These are phyloP conservation scores for Astrothelium subdiscretum DNA, from an alignment of 495 filamentous ascomycete species.

Conservation along the genomic window DNA sequence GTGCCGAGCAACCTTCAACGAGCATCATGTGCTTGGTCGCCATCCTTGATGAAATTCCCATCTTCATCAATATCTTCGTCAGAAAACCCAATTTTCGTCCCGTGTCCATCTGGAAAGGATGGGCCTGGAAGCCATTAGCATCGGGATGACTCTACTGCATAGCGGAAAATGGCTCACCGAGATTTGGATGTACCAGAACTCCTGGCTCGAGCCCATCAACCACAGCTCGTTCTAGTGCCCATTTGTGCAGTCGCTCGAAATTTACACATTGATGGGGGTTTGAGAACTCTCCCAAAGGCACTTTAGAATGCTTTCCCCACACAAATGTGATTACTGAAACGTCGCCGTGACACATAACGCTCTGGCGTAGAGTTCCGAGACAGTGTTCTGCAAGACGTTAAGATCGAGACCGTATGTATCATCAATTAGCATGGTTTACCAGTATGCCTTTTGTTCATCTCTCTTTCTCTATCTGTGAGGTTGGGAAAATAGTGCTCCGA, in stretches of 20 bases:
- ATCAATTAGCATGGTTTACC: background rate
- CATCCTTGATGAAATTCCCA: slow-evolving; percentile 2
- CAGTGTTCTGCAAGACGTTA: background rate
- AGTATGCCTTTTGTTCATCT: slow-evolving; percentile 3
- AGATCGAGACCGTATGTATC: background rate
- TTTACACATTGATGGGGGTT: slow-evolving; percentile 1
- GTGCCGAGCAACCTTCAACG: background rate
- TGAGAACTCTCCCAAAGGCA: slow-evolving; percentile 2
- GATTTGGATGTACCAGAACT: slow-evolving; percentile 1
- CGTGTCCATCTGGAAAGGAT: slow-evolving; percentile 2
- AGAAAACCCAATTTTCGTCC: background rate
- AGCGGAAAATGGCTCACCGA: background rate
- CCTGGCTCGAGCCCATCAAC: background rate
- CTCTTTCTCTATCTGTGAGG: slow-evolving; percentile 3
- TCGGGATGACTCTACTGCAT: background rate
- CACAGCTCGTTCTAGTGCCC: background rate
- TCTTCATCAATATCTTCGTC: slow-evolving; percentile 3
- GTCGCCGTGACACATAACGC: background rate
- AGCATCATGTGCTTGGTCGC: background rate
- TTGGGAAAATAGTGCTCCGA: slow-evolving; percentile 1
- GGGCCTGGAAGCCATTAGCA: background rate
- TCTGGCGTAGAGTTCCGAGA: slow-evolving; percentile 2
- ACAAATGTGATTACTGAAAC: slow-evolving; percentile 1
- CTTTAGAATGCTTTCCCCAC: slow-evolving; percentile 1
- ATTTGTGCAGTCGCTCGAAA: background rate